These are phyloP conservation scores for Solanum commersonii DNA, from an alignment of 257 asterid species.

Conservation along the genomic window DNA sequence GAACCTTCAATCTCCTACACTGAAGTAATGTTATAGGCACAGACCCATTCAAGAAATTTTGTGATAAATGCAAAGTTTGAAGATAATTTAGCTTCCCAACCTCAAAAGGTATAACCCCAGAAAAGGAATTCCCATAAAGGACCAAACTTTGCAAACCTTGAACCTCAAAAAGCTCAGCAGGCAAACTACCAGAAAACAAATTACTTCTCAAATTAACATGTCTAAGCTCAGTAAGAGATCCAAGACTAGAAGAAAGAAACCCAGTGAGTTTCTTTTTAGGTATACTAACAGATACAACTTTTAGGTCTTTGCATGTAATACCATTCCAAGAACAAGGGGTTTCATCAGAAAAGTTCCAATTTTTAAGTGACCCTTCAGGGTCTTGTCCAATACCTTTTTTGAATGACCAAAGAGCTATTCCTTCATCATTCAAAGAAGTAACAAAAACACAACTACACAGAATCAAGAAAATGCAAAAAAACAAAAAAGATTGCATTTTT, in stretches of 20 bases:
- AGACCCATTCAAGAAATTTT: conserved; percentile 58
- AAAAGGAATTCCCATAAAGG: conserved; percentile 63
- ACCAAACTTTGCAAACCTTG: conserved; percentile 72
- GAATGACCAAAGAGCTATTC: conserved; percentile 54
- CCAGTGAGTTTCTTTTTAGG: conserved; percentile 70
- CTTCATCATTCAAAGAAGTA: conserved; percentile 62
- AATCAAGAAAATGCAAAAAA: conserved; percentile 16
- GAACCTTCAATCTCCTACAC: conserved; percentile 52
- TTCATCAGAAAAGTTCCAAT: conserved; percentile 67
- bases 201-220: conserved; percentile 71
- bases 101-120: conserved; percentile 62
- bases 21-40: conserved; percentile 43
- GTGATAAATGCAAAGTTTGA: conserved; percentile 55
- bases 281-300: conserved; percentile 53
- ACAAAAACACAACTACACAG: conserved; percentile 22
- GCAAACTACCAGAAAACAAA: conserved; percentile 44
- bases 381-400: conserved; percentile 48
- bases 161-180: conserved; percentile 40
- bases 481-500: conserved; percentile 29
- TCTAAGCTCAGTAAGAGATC: conserved; percentile 64
- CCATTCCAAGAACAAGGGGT: conserved; percentile 96
- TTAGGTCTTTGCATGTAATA: conserved; percentile 58
- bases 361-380: conserved; percentile 58
- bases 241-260: conserved; percentile 55
- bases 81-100: conserved; percentile 57